These are phyloP conservation scores for Rubus idaeus DNA, from an alignment of 306 rosid species.

Conservation along the genomic window DNA sequence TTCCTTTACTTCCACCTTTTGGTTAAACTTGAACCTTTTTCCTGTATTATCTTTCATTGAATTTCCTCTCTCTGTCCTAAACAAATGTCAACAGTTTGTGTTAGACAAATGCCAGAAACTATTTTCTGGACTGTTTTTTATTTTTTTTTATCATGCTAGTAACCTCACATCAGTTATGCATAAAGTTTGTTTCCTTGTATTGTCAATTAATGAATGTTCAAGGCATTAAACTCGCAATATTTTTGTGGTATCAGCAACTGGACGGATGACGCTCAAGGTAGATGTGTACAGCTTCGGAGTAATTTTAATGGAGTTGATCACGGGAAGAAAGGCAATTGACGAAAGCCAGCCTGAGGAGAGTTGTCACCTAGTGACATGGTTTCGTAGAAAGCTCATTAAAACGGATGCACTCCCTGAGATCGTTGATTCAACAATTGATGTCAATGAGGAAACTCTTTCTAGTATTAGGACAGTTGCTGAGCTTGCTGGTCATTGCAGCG, in stretches of 20 bases:
- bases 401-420: conserved; percentile 45
- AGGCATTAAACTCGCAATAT: conserved; percentile 12
- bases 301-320: conserved; percentile 81
- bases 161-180: conserved; percentile 1
- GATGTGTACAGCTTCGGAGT: conserved; percentile 95
- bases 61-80: background rate
- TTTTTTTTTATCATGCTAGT: background rate
- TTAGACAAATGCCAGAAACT: background rate
- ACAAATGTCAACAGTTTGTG: background rate
- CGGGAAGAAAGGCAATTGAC: conserved; percentile 80
- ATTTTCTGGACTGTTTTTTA: background rate
- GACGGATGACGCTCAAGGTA: conserved; percentile 78
- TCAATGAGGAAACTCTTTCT: conserved; percentile 50
- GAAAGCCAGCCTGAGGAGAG: conserved; percentile 70
- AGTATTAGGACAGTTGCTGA: conserved; percentile 59
- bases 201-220: background rate
- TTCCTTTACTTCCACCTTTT: background rate
- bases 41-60: no score
- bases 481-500: conserved; percentile 78
- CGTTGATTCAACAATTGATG: conserved; percentile 56
- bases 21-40: background rate
- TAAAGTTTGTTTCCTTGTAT: background rate
- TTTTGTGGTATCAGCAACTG: conserved; percentile 57
- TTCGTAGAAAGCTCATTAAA: conserved; percentile 51
- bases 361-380: conserved; percentile 80